phyloP scores from a whole-genome alignment of 352 stramenopile species.

The Pythium myriotylum region DNA sequence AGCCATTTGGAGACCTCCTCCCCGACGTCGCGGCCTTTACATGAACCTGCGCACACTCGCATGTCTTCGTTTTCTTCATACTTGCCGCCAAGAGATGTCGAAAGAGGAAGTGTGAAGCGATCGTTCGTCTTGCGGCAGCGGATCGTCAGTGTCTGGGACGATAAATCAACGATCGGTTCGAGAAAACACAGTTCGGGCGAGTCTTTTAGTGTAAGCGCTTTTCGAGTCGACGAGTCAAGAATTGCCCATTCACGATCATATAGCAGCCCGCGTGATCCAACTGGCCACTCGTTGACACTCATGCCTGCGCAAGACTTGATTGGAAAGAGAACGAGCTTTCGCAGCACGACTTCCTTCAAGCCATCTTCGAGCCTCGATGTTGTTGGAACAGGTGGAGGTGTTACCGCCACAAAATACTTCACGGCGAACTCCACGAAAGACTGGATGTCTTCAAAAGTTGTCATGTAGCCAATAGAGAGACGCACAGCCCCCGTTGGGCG shows the following conservation, averaged over 20 bases:
- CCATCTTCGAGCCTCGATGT: neutral
- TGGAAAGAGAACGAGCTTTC: conserved; percentile 68
- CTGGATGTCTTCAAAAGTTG: conserved; percentile 65
- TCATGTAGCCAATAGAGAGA: conserved; percentile 79
- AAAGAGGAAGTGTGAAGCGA: conserved; percentile 9
- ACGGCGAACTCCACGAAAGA: conserved; percentile 50
- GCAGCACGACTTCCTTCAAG: conserved; percentile 24
- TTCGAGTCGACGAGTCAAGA: conserved; percentile 50
- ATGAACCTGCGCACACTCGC: conserved; percentile 54
- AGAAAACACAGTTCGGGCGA: conserved; percentile 64
- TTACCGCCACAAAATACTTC: conserved; percentile 64
- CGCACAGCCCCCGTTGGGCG: conserved; percentile 69
- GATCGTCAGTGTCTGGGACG: conserved; percentile 59
- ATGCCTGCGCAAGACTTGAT: conserved; percentile 81
- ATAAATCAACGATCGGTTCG: conserved; percentile 60
- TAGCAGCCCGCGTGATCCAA: conserved; percentile 59
- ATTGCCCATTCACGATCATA: conserved; percentile 82
- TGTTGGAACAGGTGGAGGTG: conserved; percentile 1
- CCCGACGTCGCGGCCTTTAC: conserved; percentile 56
- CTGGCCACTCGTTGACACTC: conserved; percentile 53
- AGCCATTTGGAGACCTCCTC: conserved; percentile 65
- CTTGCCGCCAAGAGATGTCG: conserved; percentile 9
- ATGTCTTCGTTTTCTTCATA: conserved; percentile 35
- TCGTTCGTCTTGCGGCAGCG: conserved; percentile 16
- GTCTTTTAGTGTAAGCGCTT: conserved; percentile 62